Evolutionary conservation across 176 grass and related monocot species (phyloP).

Genomic region (Musa acuminata): DNA sequence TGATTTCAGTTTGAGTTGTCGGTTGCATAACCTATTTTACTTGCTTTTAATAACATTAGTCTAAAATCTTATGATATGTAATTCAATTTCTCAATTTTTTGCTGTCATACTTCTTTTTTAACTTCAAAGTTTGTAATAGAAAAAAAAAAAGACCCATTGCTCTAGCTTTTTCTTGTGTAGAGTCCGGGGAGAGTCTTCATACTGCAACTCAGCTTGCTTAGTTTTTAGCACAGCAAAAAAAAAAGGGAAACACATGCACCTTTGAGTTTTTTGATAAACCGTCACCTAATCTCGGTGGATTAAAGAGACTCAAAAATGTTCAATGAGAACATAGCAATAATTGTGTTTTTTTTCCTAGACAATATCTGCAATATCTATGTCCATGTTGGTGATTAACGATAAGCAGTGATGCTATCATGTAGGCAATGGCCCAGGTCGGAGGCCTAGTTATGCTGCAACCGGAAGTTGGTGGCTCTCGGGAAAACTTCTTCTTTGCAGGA

Average conservation of each 20-base stretch:
- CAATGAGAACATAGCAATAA: neutral
- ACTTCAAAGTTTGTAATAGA: no score
- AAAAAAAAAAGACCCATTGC: no score
- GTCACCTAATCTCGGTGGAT: neutral
- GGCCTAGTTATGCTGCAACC: conserved; percentile 90
- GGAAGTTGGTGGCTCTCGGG: conserved; percentile 74
- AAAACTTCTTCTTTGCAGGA: conserved; percentile 92
- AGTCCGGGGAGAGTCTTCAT: no score
- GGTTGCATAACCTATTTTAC: neutral
- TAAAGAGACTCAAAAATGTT: neutral
- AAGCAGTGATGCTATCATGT: conserved; percentile 3
- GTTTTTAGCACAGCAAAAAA: neutral
- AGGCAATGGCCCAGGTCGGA: conserved; percentile 96
- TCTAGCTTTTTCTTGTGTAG: no score
- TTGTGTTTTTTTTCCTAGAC: neutral
- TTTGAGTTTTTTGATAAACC: neutral
- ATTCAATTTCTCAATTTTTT: no score
- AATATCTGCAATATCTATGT: no score
- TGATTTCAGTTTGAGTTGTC: neutral
- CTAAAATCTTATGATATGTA: no score
- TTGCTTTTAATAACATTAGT: neutral
- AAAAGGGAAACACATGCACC: neutral
- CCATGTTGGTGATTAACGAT: neutral
- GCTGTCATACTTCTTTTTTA: no score
- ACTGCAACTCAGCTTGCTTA: neutral